Evolutionary conservation across 805 yeast genomes (phyloP).

Genomic region (Pichia manshurica): DNA sequence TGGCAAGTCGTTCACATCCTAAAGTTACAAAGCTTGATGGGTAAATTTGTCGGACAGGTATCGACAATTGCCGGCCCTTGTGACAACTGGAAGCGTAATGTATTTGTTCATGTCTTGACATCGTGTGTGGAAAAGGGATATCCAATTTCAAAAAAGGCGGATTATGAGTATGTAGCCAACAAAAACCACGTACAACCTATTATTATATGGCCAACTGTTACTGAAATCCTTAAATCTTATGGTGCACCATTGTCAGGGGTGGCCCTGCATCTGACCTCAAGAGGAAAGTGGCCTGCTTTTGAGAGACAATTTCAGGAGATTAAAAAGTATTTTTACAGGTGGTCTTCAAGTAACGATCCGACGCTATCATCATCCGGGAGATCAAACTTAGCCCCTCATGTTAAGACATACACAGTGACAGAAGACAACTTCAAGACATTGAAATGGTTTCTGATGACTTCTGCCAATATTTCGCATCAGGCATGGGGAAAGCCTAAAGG

Average conservation of each 20-base stretch:
- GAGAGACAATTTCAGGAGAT: slow-evolving; percentile 38
- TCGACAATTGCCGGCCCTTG: slow-evolving; percentile 48
- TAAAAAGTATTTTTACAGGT: slow-evolving; percentile 37
- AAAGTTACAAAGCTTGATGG: slow-evolving; percentile 24
- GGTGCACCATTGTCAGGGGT: slow-evolving; percentile 24
- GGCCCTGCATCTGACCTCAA: slow-evolving; percentile 23
- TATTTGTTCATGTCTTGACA: slow-evolving; percentile 43
- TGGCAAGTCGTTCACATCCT: slow-evolving; percentile 36
- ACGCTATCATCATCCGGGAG: slow-evolving; percentile 24
- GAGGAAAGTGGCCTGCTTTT: slow-evolving; percentile 19
- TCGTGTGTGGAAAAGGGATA: slow-evolving; percentile 36
- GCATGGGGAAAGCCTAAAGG: slow-evolving; percentile 66
- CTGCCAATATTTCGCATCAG: slow-evolving; percentile 67
- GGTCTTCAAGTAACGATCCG: slow-evolving; percentile 32
- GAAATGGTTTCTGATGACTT: slow-evolving; percentile 67
- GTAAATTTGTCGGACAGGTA: slow-evolving; percentile 38
- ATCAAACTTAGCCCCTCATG: slow-evolving; percentile 41
- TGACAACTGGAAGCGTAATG: slow-evolving; percentile 29
- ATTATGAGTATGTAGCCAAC: slow-evolving; percentile 13
- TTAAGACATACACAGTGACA: slow-evolving; percentile 58
- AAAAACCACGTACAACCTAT: slow-evolving; percentile 21
- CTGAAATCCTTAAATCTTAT: slow-evolving; percentile 21
- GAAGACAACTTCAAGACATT: slow-evolving; percentile 44
- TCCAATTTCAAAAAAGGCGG: slow-evolving; percentile 18
- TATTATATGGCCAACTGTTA: slow-evolving; percentile 32